Base-by-base conservation (phyloP, 768 basidiomycete genomes). In the Cystobasidium tubakii region DNA sequence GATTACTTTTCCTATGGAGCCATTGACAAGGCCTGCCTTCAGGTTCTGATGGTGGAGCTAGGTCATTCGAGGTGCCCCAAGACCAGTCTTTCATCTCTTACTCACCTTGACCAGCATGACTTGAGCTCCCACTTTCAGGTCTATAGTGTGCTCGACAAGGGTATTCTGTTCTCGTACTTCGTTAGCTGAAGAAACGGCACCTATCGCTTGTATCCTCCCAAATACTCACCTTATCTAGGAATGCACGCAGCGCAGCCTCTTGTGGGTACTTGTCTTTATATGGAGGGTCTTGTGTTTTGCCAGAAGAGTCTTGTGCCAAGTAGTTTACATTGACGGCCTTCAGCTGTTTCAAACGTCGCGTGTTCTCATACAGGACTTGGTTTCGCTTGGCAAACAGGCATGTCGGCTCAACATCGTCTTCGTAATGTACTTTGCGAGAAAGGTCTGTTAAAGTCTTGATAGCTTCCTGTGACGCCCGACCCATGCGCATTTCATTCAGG, bases 401-500 rank as follows among this genome's bases (percentile, higher is more conserved):
- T 1, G 66, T 74, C 13, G 73, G 73, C 33, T 62, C 67, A 19
- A 96, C 84, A 0, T 89, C 91, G 78, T 96, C 92, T 10, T 86
- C 85, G 76, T 91, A 92, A 1, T 83, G 72, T 39, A 96, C 86
- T 25, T 84, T 81, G 43, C 92, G 84, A 1, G 87, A 85, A n/a
- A 97, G 83, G 0, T 82, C 82, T 77, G 80, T 85, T 83, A 96
- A 94, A 65, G 84, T 86, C 34, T 79, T 72, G 72, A 91, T 87
- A 0, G 92, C 92, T 29, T 83, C 82, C 1, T 79, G 73, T 0
- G 87, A 85, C 39, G 97, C 81, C 21, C 77, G 82, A 1, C 96
- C 96, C 77, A 92, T 93, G 17, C 96, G 87, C 94, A 98, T 96
- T 81, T 98, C 93, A 79, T 96, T 98, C 62, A 98, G 84, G 91